These are phyloP conservation scores for Daldinia caldariorum DNA, from an alignment of 495 filamentous ascomycete genomes.

Conservation along the genomic window DNA sequence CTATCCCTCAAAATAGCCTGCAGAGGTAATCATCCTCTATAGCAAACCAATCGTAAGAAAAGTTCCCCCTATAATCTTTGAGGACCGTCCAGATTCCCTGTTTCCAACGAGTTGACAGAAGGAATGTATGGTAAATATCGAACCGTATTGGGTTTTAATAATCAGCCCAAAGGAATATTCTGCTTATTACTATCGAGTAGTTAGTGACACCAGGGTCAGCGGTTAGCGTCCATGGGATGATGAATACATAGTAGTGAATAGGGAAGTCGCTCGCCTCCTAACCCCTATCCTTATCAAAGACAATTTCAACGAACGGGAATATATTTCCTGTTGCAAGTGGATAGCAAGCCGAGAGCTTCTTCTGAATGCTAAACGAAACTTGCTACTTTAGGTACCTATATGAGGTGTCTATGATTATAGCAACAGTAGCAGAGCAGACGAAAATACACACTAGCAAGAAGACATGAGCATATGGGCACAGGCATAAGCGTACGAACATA, in stretches of 20 bases:
- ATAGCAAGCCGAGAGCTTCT: not conserved
- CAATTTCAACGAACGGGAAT: not conserved
- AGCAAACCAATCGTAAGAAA: no score
- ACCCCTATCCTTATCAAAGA: not conserved
- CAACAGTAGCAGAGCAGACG: not conserved
- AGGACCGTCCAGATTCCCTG: no score
- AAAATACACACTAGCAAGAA: not conserved
- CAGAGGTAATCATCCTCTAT: no score
- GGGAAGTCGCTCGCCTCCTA: not conserved
- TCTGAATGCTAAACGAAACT: not conserved
- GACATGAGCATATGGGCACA: not conserved
- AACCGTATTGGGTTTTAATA: no score
- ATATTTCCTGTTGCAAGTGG: not conserved
- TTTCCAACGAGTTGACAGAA: no score
- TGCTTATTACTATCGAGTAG: no score
- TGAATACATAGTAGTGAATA: not conserved
- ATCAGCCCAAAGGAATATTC: no score
- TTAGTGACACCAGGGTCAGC: not conserved
- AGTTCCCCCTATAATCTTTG: no score
- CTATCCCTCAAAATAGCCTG: no score
- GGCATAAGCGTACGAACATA: not conserved
- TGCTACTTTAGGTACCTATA: not conserved
- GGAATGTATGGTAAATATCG: no score
- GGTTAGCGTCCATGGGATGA: not conserved
- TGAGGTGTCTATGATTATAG: not conserved